A percentile compares a stretch with the other conserved stretches of the same genome.
Evolutionary conservation across 495 filamentous ascomycete genomes (phyloP).

Genomic region (Talaromyces adpressus): DNA sequence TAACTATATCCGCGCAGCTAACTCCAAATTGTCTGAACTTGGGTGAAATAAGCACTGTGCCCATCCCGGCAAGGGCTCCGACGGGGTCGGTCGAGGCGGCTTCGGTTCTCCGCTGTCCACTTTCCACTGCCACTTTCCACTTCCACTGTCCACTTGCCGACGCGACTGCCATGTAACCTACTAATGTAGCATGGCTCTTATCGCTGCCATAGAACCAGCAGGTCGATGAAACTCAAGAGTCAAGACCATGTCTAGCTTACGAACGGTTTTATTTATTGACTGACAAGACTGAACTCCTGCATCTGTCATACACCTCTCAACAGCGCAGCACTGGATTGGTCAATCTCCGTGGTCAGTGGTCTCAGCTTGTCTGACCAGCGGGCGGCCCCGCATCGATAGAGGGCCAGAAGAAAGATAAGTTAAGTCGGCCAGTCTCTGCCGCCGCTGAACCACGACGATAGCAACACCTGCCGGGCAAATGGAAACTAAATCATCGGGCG

Average conservation of each 20-base stretch:
- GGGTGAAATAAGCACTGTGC: neutral
- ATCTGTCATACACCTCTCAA: neutral
- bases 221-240: neutral
- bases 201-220: neutral
- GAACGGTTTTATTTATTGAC: neutral
- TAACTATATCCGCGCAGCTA: no score
- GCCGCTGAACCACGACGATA: neutral
- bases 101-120: neutral
- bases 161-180: neutral
- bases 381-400: neutral
- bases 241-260: neutral
- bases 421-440: neutral
- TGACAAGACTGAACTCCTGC: neutral
- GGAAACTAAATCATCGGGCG: slow-evolving; percentile 7
- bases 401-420: neutral
- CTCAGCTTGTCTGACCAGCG: neutral
- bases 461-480: slow-evolving; percentile 10
- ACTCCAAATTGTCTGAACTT: neutral
- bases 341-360: neutral
- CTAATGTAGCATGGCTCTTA: neutral
- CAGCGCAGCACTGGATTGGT: neutral
- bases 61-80: neutral
- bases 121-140: neutral
- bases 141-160: neutral
- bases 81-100: neutral